Conservation (phyloP, 2,329 filamentous ascomycete species). For the Juglanconis sp. region DNA sequence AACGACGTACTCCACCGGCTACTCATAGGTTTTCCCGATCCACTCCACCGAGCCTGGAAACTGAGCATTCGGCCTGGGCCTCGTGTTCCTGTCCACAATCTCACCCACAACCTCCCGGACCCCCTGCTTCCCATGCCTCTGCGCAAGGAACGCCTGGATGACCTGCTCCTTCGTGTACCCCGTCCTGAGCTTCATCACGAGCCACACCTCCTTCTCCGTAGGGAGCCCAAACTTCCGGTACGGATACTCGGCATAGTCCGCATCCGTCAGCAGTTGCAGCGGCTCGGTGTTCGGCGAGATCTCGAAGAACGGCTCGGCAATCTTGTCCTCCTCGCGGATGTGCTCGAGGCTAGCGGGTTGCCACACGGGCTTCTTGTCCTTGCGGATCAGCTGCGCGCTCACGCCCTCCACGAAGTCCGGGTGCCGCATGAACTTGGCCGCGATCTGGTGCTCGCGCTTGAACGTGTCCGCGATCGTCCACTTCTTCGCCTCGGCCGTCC, state of each 20-base stretch:
- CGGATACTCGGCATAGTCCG: slow-evolving; percentile 72
- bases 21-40: background rate
- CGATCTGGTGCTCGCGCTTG: slow-evolving; percentile 79
- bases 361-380: slow-evolving; percentile 67
- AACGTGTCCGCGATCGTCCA: slow-evolving; percentile 89
- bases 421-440: slow-evolving; percentile 82
- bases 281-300: slow-evolving; percentile 39
- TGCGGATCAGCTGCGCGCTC: slow-evolving; percentile 72
- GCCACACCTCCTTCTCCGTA: slow-evolving; percentile 59
- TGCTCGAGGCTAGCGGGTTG: slow-evolving; percentile 69
- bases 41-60: background rate
- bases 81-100: slow-evolving; percentile 63
- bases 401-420: slow-evolving; percentile 92
- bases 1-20: background rate
- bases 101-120: slow-evolving; percentile 66
- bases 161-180: slow-evolving; percentile 52
- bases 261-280: slow-evolving; percentile 59
- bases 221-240: slow-evolving; percentile 69
- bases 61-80: background rate
- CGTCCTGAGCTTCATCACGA: slow-evolving; percentile 37
- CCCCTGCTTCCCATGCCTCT: slow-evolving; percentile 63
- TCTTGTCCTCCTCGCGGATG: slow-evolving; percentile 50
- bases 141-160: slow-evolving; percentile 58
- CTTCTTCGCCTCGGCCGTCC: slow-evolving; percentile 52
- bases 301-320: slow-evolving; percentile 68